Evolutionary conservation across 2,329 filamentous ascomycete species (phyloP), one percentile per base, ranked within the genome.

Genomic region (Fusarium staphyleae): DNA sequence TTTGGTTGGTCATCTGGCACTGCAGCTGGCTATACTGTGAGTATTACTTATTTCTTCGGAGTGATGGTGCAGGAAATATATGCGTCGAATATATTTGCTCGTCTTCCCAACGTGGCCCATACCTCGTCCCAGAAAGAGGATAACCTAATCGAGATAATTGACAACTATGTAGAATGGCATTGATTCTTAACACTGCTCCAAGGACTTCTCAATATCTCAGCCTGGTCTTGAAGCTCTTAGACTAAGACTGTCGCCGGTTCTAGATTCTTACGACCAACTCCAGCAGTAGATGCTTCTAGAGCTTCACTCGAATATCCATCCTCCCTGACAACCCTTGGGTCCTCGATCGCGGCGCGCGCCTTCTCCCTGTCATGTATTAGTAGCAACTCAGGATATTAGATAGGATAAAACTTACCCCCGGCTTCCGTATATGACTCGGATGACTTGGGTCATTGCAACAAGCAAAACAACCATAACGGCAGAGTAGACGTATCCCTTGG

Each of bases 401-500:
- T 5, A 12, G 10, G 12, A 5, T 5, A 3, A 7, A 15, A 34
- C 44, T 36, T 24, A 60, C 57, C 57, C 57, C 6, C 58, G 48
- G 30, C 51, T 60, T 18, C 57, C 57, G 39, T 58, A 60, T 16
- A 55, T 13, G 14, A 55, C 30, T 10, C 55, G 44, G 14, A 60
- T 58, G 13, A 58, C 50, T n/a, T 58, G 55, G 0, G 57, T 60
- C 57, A 58, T 60, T 2, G 36, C 10, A 8, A 60, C 57, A 5
- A 60, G 41, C 1, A 42, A 28, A 1, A 60, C 47, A 22, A 55
- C 55, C 44, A 60, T 60, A 0, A 55, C 47, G 2, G 57, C 55
- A 4, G 57, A 58, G 44, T 60, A 60, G 3, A 52, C 41, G 13
- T 57, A 60, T n/a, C 57, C 57, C 16, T 55, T 52, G 28, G 57